Percentiles rank a stretch among this genome's conserved stretches.
Conservation (phyloP, 805 yeast genomes). For the Candida wancherniae region DNA sequence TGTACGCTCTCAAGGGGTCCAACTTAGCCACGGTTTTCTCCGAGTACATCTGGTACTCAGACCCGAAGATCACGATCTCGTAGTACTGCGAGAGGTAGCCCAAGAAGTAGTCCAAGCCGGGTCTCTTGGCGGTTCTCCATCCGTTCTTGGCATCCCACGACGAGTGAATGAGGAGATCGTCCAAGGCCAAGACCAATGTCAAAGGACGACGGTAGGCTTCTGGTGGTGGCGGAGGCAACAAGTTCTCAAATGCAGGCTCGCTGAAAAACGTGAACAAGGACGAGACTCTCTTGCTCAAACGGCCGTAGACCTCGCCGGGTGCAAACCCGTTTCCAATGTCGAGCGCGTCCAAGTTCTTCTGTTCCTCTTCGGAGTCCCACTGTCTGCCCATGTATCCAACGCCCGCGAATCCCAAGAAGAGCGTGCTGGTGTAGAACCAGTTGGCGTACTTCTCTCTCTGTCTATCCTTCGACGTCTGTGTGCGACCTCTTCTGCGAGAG, state of each 20-base stretch:
- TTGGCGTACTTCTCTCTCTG: slow-evolving; percentile 82
- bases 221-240: slow-evolving; percentile 89
- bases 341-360: slow-evolving; percentile 45
- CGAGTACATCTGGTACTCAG: slow-evolving; percentile 78
- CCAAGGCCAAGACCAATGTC: slow-evolving; percentile 84
- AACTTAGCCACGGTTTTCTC: slow-evolving; percentile 81
- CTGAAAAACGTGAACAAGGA: slow-evolving; percentile 78
- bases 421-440: slow-evolving; percentile 58
- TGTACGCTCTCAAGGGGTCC: slow-evolving; percentile 88
- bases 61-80: slow-evolving; percentile 88
- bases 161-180: slow-evolving; percentile 85
- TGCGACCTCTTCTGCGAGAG: slow-evolving; percentile 34
- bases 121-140: slow-evolving; percentile 98
- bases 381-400: slow-evolving; percentile 70
- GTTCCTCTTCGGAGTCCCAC: slow-evolving; percentile 77
- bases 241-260: slow-evolving; percentile 90
- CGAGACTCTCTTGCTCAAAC: slow-evolving; percentile 67
- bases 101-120: slow-evolving; percentile 94
- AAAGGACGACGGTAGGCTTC: slow-evolving; percentile 89
- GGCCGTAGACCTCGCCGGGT: slow-evolving; percentile 57
- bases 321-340: slow-evolving; percentile 63
- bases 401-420: slow-evolving; percentile 51
- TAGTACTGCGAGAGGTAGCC: slow-evolving; percentile 93
- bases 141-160: slow-evolving; percentile 90
- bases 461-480: slow-evolving; percentile 63